Evolutionary conservation across 306 rosid genomes (phyloP).

Genomic region (Benincasa hispida): DNA sequence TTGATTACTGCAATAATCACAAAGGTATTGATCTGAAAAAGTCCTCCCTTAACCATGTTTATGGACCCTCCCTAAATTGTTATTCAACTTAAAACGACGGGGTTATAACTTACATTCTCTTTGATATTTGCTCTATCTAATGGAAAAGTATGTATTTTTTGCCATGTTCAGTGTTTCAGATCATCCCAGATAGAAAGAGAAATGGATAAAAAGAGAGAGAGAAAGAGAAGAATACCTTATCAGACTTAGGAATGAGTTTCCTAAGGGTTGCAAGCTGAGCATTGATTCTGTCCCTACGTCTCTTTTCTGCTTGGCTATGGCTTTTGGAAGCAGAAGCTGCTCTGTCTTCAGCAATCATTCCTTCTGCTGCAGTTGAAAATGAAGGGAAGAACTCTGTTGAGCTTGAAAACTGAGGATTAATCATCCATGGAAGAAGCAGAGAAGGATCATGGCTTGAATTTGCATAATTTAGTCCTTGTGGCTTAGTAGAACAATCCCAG

Average conservation of each 20-base stretch:
- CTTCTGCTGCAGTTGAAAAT: slow-evolving; percentile 26
- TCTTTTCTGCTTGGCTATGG: slow-evolving; percentile 93
- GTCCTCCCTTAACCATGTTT: too few species aligned
- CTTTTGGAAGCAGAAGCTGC: slow-evolving; percentile 62
- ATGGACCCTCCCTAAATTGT: too few species aligned
- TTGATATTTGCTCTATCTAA: not conserved
- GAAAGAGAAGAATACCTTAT: slow-evolving; percentile 41
- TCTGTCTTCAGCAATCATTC: slow-evolving; percentile 31
- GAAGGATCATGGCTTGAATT: slow-evolving; percentile 24
- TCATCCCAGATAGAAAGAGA: not conserved
- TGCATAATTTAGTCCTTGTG: not conserved
- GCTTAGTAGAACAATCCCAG: slow-evolving; percentile 1
- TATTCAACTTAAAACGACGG: too few species aligned
- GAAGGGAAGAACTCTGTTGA: slow-evolving; percentile 34
- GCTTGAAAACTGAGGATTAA: slow-evolving; percentile 23
- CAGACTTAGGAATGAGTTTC: slow-evolving; percentile 83
- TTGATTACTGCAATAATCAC: not conserved
- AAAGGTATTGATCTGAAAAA: not conserved
- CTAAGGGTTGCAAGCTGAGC: slow-evolving; percentile 87
- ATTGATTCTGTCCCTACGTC: slow-evolving; percentile 90
- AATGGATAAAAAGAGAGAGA: not conserved
- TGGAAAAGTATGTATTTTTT: not conserved
- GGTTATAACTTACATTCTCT: not conserved
- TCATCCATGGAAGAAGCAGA: slow-evolving; percentile 27
- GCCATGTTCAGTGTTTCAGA: not conserved